A percentile compares a stretch with the other conserved stretches of the same genome.
Conservation (phyloP, 225 moss, liverwort and hornwort genomes). For the Takakia lepidozioides region DNA sequence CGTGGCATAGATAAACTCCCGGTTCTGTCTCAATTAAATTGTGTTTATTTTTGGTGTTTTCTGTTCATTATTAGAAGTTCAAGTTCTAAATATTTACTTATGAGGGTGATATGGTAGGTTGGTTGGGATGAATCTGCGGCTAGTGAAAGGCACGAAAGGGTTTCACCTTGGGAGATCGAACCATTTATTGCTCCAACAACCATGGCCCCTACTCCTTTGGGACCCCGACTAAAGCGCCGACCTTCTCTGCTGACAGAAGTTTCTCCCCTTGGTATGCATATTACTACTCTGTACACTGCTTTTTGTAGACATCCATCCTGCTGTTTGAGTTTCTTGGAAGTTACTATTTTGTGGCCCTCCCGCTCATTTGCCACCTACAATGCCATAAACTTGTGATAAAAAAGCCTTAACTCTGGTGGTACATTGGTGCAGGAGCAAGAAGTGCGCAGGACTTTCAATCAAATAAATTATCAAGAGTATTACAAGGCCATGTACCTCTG, state of each 20-base stretch:
- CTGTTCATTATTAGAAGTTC: too few relatives aligned
- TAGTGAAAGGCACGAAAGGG: constrained; percentile 64
- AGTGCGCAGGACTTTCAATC: constrained; percentile 22
- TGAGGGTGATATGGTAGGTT: constrained; percentile 29
- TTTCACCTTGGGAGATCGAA: constrained; percentile 78
- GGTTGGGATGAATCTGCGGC: constrained; percentile 69
- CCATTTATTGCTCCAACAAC: constrained; percentile 30
- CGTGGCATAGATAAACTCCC: too few relatives aligned
- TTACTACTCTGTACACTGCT: background rate
- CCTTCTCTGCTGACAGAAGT: constrained; percentile 36
- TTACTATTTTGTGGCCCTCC: background rate
- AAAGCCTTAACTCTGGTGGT: background rate
- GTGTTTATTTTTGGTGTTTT: too few relatives aligned
- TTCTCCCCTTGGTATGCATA: constrained; percentile 19
- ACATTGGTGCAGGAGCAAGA: too few relatives aligned
- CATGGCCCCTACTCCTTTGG: constrained; percentile 21
- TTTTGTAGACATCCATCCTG: background rate
- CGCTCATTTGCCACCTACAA: background rate
- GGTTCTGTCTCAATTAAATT: too few relatives aligned
- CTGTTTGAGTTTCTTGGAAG: background rate
- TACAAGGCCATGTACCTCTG: constrained; percentile 18
- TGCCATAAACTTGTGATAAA: background rate
- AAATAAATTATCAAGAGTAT: constrained; percentile 30
- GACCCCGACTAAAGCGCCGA: constrained; percentile 32
- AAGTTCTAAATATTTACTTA: too few relatives aligned